Evolutionary conservation across 208 protist genomes (phyloP).

Genomic region (Trypanosoma platydactyli): DNA sequence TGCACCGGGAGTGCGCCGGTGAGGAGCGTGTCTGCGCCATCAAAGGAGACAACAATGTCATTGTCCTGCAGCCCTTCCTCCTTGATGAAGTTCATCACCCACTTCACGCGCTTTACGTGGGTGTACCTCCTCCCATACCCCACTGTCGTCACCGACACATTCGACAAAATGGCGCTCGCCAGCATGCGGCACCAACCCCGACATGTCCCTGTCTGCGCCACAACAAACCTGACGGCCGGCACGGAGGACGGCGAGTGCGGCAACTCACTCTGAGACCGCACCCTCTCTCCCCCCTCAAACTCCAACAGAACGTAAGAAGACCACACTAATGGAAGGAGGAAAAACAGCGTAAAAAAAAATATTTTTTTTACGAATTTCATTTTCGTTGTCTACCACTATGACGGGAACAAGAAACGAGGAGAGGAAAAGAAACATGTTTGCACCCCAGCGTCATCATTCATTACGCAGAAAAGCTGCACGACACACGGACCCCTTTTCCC

Average conservation of each 20-base stretch:
- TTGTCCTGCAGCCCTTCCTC: slow-evolving; percentile 7
- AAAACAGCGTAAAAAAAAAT: not conserved
- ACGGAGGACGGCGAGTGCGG: not conserved
- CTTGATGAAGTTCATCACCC: slow-evolving; percentile 25
- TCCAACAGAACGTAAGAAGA: slow-evolving; percentile 3
- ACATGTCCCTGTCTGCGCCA: slow-evolving; percentile 13
- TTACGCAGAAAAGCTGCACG: too few relatives aligned
- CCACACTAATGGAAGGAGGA: slow-evolving; percentile 13
- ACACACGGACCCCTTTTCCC: too few relatives aligned
- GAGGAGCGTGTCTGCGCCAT: slow-evolving; percentile 25
- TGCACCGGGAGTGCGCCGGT: not conserved
- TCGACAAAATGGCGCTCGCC: slow-evolving; percentile 15
- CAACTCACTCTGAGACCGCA: not conserved
- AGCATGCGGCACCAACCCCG: slow-evolving; percentile 27
- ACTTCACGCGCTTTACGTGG: slow-evolving; percentile 4
- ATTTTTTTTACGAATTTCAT: too few relatives aligned
- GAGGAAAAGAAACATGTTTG: too few relatives aligned
- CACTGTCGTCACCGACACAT: slow-evolving; percentile 21
- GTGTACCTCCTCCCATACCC: slow-evolving; percentile 14
- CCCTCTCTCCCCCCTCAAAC: not conserved
- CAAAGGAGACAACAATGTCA: slow-evolving; percentile 22
- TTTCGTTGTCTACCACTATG: too few relatives aligned
- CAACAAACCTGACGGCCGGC: slow-evolving; percentile 12
- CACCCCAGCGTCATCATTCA: too few relatives aligned
- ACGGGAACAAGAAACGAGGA: too few relatives aligned